Conservation (phyloP, 2,329 filamentous ascomycete genomes). For the Arthrobotrys conoides region DNA sequence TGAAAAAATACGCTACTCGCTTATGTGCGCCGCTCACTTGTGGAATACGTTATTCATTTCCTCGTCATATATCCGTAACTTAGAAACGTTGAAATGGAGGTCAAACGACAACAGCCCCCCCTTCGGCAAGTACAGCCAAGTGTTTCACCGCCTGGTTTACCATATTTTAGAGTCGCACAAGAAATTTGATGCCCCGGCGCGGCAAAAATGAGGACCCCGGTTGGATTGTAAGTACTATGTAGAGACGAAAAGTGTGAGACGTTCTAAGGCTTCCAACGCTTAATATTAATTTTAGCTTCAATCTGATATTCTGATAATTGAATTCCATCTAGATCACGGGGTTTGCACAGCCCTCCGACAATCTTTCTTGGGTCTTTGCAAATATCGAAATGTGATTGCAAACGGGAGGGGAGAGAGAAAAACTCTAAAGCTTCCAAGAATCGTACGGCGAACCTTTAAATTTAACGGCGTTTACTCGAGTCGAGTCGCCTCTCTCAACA, state of each 20-base stretch:
- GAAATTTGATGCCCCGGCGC: constrained; percentile 30
- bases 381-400: too few species aligned
- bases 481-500: not conserved
- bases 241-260: not conserved
- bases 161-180: constrained; percentile 18
- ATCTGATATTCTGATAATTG: constrained; percentile 25
- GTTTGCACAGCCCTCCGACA: constrained; percentile 18
- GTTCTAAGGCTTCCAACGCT: constrained; percentile 24
- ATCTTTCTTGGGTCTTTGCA: constrained; percentile 1
- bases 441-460: not conserved
- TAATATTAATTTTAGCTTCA: constrained; percentile 12
- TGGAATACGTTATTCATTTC: too few species aligned
- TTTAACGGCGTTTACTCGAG: constrained; percentile 12
- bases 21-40: too few species aligned
- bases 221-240: not conserved
- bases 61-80: constrained; percentile 8
- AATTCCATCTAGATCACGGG: constrained; percentile 26
- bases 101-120: not conserved
- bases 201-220: constrained; percentile 6
- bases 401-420: not conserved
- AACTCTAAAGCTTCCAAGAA: constrained; percentile 21
- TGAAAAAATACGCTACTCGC: too few species aligned
- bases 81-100: not conserved
- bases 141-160: constrained; percentile 13
- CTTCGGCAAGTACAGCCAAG: constrained; percentile 17